Evolutionary conservation across 2,329 filamentous ascomycete species (phyloP), one percentile per base, ranked within the genome.

Genomic region (Scytalidium sp.): DNA sequence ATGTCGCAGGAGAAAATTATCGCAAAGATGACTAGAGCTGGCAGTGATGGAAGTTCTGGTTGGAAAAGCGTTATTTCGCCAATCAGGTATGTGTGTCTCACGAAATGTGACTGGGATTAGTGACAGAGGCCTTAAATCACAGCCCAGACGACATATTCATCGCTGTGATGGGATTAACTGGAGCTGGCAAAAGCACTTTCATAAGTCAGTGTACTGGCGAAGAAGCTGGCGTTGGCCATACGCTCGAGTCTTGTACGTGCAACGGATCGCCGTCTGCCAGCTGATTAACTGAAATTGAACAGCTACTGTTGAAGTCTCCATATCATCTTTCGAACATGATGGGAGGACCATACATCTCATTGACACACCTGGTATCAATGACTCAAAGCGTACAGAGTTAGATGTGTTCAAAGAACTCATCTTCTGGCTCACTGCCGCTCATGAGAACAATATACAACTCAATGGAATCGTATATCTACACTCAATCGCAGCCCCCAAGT

Each of bases 381-480:
- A 75, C 40, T 73, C 69, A 0, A 51, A 63, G 15, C 54, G 59
- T 23, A 64, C 57, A 4, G 71, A 75, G 41, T 60, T 66, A 1
- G 68, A 75, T 3, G 65, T 75, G 10, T 61, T 75, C 1, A 45
- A 51, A 1, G 64, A 67, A 25, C 68, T 74, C 19, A 66, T 67
- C 0, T 48, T 50, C 2, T 71, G 64, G 57, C 56, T 74, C 1
- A 58, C 52, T 2, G 50, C 51, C 0, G 56, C 61, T 0, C 70
- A 67, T 50, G 50, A 47, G 6, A 49, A 53, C 11, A 19, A 59
- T 6, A 50, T 62, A 20, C 56, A 56, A 13, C 59, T 73, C 3
- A 55, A 51, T 4, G 75, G 74, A 1, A 69, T 76, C 44, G 67
- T 77, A 22, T 77, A 75, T 56, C 56, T 77, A 7, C 73, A 75